These are phyloP conservation scores for Pelargonium australe DNA, from an alignment of 441 rosid species.

Conservation along the genomic window DNA sequence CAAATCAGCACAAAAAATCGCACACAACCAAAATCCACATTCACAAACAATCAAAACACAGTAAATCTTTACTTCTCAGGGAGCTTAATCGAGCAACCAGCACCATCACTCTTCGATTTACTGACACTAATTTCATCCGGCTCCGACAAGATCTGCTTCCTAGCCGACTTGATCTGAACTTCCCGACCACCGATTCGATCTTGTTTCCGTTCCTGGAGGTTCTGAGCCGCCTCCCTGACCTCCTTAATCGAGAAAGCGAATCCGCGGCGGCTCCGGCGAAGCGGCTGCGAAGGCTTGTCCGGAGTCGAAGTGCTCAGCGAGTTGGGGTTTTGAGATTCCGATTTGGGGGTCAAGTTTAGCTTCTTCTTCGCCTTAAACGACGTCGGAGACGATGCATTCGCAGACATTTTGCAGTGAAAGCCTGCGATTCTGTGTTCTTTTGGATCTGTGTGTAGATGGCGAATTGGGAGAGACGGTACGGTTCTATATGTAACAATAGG, in stretches of 20 bases:
- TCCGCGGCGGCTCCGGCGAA: constrained; percentile 44
- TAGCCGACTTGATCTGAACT: constrained; percentile 33
- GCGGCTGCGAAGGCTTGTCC: constrained; percentile 41
- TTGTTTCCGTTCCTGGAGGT: constrained; percentile 18
- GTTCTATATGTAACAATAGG: constrained; percentile 11
- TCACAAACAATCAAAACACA: neutral
- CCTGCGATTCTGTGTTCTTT: neutral
- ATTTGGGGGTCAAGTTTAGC: constrained; percentile 19
- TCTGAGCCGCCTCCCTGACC: constrained; percentile 51
- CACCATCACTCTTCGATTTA: neutral
- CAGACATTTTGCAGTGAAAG: constrained; percentile 26
- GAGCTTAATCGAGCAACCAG: constrained; percentile 21
- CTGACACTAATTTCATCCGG: constrained; percentile 21
- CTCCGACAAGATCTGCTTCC: constrained; percentile 41
- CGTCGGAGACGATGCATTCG: constrained; percentile 23
- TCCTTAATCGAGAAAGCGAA: constrained; percentile 59
- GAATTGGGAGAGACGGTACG: neutral
- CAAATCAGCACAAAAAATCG: neutral
- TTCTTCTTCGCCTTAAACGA: constrained; percentile 45
- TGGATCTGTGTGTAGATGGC: neutral
- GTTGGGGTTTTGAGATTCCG: constrained; percentile 15
- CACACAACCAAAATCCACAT: neutral
- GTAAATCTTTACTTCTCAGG: constrained; percentile 49
- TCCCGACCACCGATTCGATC: constrained; percentile 16
- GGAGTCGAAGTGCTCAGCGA: constrained; percentile 50